These are phyloP conservation scores for Yarrowia alimentaria DNA, from an alignment of 805 yeast genomes.

Conservation along the genomic window DNA sequence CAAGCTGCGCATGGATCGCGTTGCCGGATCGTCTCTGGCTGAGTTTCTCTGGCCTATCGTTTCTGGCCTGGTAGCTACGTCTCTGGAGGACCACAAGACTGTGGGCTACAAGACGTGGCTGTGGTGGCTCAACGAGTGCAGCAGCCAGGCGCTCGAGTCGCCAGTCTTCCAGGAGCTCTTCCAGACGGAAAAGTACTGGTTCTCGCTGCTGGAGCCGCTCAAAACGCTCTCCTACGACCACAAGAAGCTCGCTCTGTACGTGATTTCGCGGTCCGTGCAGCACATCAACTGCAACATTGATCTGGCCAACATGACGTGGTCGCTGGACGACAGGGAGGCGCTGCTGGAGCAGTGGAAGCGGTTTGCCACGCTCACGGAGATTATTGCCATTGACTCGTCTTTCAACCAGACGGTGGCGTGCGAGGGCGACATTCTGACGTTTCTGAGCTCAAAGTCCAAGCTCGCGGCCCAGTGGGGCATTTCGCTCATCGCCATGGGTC, in stretches of 20 bases:
- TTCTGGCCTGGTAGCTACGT: conserved; percentile 6
- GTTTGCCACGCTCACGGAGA: conserved; percentile 71
- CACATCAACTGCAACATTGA: conserved; percentile 38
- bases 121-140: conserved; percentile 28
- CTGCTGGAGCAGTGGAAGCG: conserved; percentile 63
- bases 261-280: conserved; percentile 60
- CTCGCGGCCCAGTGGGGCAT: conserved; percentile 72
- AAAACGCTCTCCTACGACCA: conserved; percentile 59
- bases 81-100: conserved; percentile 15
- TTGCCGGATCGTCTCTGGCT: background rate
- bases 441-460: conserved; percentile 50
- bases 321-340: conserved; percentile 34
- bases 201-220: conserved; percentile 53
- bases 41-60: conserved; percentile 11
- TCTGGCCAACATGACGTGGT: conserved; percentile 48
- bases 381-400: conserved; percentile 80
- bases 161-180: conserved; percentile 28
- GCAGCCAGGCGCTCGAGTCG: background rate
- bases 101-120: conserved; percentile 33
- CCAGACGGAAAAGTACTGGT: conserved; percentile 51
- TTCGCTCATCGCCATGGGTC: conserved; percentile 70
- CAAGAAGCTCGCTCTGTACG: conserved; percentile 65
- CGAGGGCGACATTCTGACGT: conserved; percentile 53
- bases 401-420: conserved; percentile 84
- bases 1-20: background rate